Evolutionary conservation across 2,329 filamentous ascomycete genomes (phyloP).

Genomic region (Colletotrichum scovillei): DNA sequence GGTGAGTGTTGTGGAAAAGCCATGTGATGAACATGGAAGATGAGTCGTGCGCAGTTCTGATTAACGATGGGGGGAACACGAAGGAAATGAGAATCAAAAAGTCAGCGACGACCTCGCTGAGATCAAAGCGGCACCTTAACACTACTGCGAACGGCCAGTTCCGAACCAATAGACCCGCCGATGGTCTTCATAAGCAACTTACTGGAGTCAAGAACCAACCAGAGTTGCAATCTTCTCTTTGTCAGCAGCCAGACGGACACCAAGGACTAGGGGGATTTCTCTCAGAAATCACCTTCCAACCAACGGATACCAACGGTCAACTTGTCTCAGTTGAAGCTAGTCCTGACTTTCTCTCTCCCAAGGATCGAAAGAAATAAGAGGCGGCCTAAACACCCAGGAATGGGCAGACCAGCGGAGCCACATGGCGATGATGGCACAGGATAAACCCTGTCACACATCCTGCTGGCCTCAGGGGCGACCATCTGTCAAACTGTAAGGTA

Average conservation of each 20-base stretch:
- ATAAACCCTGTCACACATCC: constrained; percentile 3
- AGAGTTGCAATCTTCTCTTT: background rate
- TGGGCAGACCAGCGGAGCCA: constrained; percentile 12
- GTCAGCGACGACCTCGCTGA: background rate
- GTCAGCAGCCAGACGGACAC: too few relatives aligned
- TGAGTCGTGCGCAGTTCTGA: background rate
- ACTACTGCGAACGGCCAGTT: background rate
- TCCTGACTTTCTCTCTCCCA: background rate
- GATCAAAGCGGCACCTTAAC: background rate
- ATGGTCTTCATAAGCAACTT: background rate
- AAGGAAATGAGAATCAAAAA: background rate
- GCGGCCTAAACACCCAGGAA: constrained; percentile 28
- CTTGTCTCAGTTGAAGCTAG: background rate
- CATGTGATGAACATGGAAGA: background rate
- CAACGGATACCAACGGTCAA: constrained; percentile 2
- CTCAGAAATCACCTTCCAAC: background rate
- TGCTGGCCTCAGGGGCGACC: constrained; percentile 10
- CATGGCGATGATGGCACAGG: background rate
- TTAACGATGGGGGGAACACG: background rate
- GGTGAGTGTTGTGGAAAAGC: background rate
- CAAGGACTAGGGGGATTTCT: background rate
- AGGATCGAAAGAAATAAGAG: constrained; percentile 8
- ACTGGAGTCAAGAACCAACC: background rate
- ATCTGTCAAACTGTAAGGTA: constrained; percentile 7
- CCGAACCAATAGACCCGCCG: background rate